Base-by-base conservation (phyloP, 2,329 filamentous ascomycete species). In the Cladosporium velox region DNA sequence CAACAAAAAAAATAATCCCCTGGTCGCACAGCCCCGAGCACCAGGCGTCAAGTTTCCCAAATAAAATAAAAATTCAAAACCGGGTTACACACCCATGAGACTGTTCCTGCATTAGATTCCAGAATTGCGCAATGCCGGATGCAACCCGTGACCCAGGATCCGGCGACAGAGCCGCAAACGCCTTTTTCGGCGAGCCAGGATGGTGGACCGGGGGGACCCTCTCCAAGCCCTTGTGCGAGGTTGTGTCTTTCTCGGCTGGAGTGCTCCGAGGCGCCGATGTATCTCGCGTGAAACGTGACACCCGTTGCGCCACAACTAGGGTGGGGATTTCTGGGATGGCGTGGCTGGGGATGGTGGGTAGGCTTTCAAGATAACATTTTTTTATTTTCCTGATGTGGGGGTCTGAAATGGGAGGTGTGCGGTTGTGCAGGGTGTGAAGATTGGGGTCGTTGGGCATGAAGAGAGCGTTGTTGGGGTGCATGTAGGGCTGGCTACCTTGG, bases 71-170 rank as follows among this genome's bases (percentile, higher is more conserved):
- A 30, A 30, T 15, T 52, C 54, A 28, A 14, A 21, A 8, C 12
- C 12, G 7, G 34, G 34, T 35, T 35, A 35, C 34, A 35, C 15
- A 57, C 30, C 24, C 21, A 62, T 52, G 59, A 62, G 59, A 62
- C 59, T 30, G 59, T 62, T 62, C 59, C 59, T 62, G 59, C 59
- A 62, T 62, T 62, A 52, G 59, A 62, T 62, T 62, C 44, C 59
- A 52, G 30, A 62, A 62, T 62, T 62, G 44, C 59, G 59, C 59
- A 62, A 62, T 62, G 30, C 59, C 44, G 47, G 59, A 34, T 62
- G 59, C 59, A 62, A 62, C 28, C 59, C 30, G 4, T n/a, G n/a
- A 47, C 57, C 57, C 21, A 44, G 35, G 35, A 21, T 15, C 57
- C 35, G 21, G 30, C 30, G 44, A 35, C 30, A 54, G 59, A 54